Conservation (phyloP, 2,329 filamentous ascomycete genomes). For the Juglanconis sp. region DNA sequence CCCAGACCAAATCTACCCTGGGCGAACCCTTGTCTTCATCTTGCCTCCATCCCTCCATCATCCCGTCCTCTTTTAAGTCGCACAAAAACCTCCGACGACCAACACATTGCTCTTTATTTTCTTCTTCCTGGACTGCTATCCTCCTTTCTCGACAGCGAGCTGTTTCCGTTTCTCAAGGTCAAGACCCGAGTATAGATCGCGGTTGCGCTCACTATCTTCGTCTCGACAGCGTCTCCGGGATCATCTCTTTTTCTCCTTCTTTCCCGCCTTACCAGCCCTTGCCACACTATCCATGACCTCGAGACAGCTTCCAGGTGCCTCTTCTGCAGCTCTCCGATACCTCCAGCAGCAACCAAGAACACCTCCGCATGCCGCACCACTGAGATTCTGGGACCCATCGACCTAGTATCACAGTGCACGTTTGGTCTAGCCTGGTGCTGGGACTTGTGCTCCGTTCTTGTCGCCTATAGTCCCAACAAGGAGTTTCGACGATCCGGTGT, state of each 20-base stretch:
- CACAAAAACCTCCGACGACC: conserved; percentile 46
- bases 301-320: conserved; percentile 19
- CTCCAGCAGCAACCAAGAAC: conserved; percentile 40
- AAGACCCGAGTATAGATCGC: conserved; percentile 9
- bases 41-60: conserved; percentile 40
- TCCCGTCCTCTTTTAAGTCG: conserved; percentile 42
- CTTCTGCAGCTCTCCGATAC: conserved; percentile 45
- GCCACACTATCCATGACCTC: conserved; percentile 12
- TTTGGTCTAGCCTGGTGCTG: conserved; percentile 45
- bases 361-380: conserved; percentile 50
- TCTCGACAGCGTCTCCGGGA: background rate
- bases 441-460: conserved; percentile 22
- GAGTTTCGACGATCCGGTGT: conserved; percentile 4
- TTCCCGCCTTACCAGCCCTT: background rate
- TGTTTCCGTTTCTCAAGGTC: conserved; percentile 6
- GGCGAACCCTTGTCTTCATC: conserved; percentile 35
- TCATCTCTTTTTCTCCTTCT: background rate
- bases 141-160: conserved; percentile 24
- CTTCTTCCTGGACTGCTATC: conserved; percentile 15
- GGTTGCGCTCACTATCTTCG: background rate
- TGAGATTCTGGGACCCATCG: conserved; percentile 41
- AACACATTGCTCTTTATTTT: conserved; percentile 20
- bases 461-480: conserved; percentile 24
- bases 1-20: conserved; percentile 32
- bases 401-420: conserved; percentile 50